Percentiles rank a stretch among this genome's conserved stretches.
Evolutionary conservation across 1,284 basidiomycete species (phyloP).

Genomic region (Moniliella sp.): DNA sequence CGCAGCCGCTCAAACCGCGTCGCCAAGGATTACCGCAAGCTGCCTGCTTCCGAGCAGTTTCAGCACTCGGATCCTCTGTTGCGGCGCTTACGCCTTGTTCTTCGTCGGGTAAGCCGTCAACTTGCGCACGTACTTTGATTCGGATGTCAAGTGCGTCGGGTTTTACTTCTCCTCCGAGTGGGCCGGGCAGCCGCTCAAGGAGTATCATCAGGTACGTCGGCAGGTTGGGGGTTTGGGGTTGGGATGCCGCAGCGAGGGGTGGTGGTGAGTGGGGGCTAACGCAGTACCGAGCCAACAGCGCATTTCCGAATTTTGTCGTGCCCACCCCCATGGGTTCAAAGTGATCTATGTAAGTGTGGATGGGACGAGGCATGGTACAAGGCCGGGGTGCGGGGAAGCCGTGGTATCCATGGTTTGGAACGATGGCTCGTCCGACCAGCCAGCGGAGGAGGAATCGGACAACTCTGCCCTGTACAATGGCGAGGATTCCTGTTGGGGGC

Average conservation of each 20-base stretch:
- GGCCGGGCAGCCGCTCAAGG: slow-evolving; percentile 15
- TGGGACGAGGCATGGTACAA: slow-evolving; percentile 26
- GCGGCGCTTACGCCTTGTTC: slow-evolving; percentile 26
- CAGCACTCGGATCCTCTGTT: slow-evolving; percentile 34
- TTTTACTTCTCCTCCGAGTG: slow-evolving; percentile 34
- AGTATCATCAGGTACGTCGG: slow-evolving; percentile 8
- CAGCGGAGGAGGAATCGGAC: too few relatives aligned
- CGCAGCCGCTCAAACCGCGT: too few relatives aligned
- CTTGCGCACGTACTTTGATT: slow-evolving; percentile 18
- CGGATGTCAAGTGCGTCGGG: slow-evolving; percentile 28
- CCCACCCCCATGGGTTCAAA: slow-evolving; percentile 30
- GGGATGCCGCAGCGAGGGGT: too few relatives aligned
- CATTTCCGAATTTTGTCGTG: slow-evolving; percentile 18
- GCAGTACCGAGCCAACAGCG: slow-evolving; percentile 4
- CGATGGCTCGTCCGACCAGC: slow-evolving; percentile 34
- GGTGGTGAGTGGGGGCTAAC: slow-evolving; percentile 6
- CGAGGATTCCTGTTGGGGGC: slow-evolving; percentile 34
- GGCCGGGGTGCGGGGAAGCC: slow-evolving; percentile 19
- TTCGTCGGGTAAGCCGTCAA: slow-evolving; percentile 27
- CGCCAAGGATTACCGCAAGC: too few relatives aligned
- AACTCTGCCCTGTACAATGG: slow-evolving; percentile 15
- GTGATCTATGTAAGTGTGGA: slow-evolving; percentile 35
- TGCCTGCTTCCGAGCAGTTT: too few relatives aligned
- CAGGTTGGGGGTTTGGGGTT: too few relatives aligned
- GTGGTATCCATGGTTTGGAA: slow-evolving; percentile 35